These are phyloP conservation scores for Heliosperma pusillum DNA, from an alignment of 148 eudicot genomes.

Conservation along the genomic window DNA sequence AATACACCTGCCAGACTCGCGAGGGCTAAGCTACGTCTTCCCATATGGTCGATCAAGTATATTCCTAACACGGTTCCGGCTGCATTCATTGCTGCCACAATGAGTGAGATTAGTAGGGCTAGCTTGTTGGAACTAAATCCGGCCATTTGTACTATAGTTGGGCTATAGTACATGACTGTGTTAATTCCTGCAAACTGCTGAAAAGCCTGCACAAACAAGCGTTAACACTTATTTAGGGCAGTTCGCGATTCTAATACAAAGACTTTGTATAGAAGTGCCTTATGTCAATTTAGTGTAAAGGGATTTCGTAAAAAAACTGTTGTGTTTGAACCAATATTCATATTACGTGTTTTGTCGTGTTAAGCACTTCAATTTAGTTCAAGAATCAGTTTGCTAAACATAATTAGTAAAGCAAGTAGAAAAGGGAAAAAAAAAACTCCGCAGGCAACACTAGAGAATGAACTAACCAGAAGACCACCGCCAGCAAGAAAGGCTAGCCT, in stretches of 20 bases:
- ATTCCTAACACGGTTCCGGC: slow-evolving; percentile 73
- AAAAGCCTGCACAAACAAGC: slow-evolving; percentile 58
- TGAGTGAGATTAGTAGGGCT: slow-evolving; percentile 78
- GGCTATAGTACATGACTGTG: slow-evolving; percentile 97
- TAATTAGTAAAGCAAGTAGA: too few species aligned
- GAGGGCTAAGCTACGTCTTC: slow-evolving; percentile 67
- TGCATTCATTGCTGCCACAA: slow-evolving; percentile 78
- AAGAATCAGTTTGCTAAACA: too few species aligned
- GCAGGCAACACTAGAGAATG: neutral
- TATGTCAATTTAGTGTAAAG: too few species aligned
- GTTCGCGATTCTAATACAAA: neutral
- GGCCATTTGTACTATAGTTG: slow-evolving; percentile 97
- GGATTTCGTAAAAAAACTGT: too few species aligned
- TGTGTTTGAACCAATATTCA: too few species aligned
- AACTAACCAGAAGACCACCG: slow-evolving; percentile 87
- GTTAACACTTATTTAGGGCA: neutral
- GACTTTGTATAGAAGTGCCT: neutral
- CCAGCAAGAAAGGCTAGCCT: slow-evolving; percentile 95
- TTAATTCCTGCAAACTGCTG: slow-evolving; percentile 94
- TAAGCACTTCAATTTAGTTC: too few species aligned
- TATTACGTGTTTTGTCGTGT: too few species aligned
- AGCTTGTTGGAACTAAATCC: slow-evolving; percentile 79
- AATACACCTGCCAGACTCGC: slow-evolving; percentile 67
- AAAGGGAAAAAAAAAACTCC: too few species aligned
- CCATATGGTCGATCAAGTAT: slow-evolving; percentile 74